These are phyloP conservation scores for Scheffersomyces lignicola DNA, from an alignment of 1,139 yeast species.

Conservation along the genomic window DNA sequence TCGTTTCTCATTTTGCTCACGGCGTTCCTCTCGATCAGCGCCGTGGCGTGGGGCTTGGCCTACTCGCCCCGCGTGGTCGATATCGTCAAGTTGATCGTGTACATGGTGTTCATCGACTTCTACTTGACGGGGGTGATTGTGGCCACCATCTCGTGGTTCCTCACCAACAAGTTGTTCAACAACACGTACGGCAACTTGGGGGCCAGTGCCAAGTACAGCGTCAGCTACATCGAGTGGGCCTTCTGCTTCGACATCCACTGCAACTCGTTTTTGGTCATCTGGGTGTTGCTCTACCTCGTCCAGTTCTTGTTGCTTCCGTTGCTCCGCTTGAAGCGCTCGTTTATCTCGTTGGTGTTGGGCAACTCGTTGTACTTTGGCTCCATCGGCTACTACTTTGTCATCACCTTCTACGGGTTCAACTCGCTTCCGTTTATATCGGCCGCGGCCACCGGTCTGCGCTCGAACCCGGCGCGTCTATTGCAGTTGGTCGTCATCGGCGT, in stretches of 20 bases:
- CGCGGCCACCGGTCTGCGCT: conserved; percentile 6
- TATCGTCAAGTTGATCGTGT: conserved; percentile 62
- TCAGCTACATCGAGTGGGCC: conserved; percentile 82
- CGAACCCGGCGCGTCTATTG: conserved; percentile 29
- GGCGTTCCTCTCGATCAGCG: conserved; percentile 64
- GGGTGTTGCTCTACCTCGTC: conserved; percentile 73
- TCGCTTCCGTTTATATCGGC: conserved; percentile 77
- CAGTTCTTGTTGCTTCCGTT: conserved; percentile 79
- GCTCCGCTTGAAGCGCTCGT: conserved; percentile 60
- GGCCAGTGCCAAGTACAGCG: conserved; percentile 24
- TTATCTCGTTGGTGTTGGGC: conserved; percentile 65
- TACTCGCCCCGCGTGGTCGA: conserved; percentile 65
- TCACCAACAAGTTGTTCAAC: conserved; percentile 64
- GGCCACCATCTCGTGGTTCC: conserved; percentile 71
- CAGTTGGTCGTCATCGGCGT: conserved; percentile 43
- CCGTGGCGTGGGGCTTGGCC: conserved; percentile 88
- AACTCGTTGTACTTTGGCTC: conserved; percentile 76
- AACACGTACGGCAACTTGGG: conserved; percentile 38
- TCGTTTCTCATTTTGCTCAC: conserved; percentile 76
- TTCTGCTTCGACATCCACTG: conserved; percentile 94
- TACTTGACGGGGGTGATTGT: conserved; percentile 67
- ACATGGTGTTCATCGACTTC: conserved; percentile 87
- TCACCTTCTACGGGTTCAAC: conserved; percentile 86
- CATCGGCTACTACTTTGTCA: conserved; percentile 69
- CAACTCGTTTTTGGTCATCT: conserved; percentile 78